Evolutionary conservation across 2,329 filamentous ascomycete genomes (phyloP).

Genomic region (Pseudogymnoascus sp.): DNA sequence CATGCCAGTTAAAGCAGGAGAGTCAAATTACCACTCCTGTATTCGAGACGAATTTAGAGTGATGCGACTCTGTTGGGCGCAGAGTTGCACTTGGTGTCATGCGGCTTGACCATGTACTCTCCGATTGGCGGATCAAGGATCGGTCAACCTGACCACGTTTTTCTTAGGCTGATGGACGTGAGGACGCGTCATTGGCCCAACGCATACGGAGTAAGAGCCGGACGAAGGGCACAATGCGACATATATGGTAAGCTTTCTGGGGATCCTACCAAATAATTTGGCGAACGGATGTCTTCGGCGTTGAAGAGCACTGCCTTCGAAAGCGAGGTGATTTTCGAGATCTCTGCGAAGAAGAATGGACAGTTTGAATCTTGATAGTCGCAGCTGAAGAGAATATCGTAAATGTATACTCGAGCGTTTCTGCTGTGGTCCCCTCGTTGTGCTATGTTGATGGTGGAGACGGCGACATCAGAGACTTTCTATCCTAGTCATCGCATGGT

Average conservation of each 20-base stretch:
- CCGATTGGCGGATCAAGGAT: constrained; percentile 1
- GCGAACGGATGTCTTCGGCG: not conserved
- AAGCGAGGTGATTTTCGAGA: not conserved
- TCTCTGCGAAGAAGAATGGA: not conserved
- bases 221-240: not conserved
- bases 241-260: not conserved
- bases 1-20: not conserved
- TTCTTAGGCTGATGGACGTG: not conserved
- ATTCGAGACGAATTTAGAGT: not conserved
- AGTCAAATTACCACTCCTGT: not conserved
- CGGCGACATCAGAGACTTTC: not conserved
- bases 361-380: not conserved
- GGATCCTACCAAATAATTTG: not conserved
- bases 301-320: not conserved
- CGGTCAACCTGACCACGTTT: not conserved
- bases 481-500: not conserved
- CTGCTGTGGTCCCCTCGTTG: not conserved
- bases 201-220: not conserved
- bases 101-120: not conserved
- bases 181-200: not conserved
- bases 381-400: not conserved
- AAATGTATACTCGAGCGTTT: not conserved
- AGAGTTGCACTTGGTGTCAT: not conserved
- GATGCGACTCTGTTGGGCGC: not conserved
- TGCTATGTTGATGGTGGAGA: not conserved